Base-by-base conservation (phyloP, 2,329 filamentous ascomycete species). In the Epichloe scottii region DNA sequence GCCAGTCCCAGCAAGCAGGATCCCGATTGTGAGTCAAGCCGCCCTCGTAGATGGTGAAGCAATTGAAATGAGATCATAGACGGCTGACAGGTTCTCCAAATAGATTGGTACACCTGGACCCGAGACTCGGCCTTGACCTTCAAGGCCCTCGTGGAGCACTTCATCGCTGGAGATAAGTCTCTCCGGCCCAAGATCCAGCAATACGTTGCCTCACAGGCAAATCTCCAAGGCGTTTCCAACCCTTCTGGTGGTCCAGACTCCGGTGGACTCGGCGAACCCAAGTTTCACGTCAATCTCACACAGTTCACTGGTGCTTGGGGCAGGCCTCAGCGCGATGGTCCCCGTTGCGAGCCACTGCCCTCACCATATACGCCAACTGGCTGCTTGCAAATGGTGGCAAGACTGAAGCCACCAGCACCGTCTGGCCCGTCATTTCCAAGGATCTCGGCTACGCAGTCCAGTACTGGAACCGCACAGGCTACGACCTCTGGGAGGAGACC, bases 401-500 rank as follows among this genome's bases (percentile, higher is more conserved):
- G 11, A 71, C 70, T 2, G 77, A 76, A 0, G 82, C 78, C 2
- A 67, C 66, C 4, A 64, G 70, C 44, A 72, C 77, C 43, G 69
- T 87, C 42, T 90, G 85, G 85, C 87, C 87, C 2, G 71, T 91
- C 49, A 78, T 89, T 45, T 72, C 75, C 46, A 91, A 89, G 57
- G 88, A 93, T 59, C 73, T 94, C 35, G 75, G 74, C 43, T 93
- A 91, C 56, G 81, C 88, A 6, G 76, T 81, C 1, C 79, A 87
- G 60, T 87, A 87, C 68, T 87, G 84, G 75, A 79, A 78, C 61
- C 66, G 72, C 55, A 78, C 76, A 0, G 77, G 77, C 5, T 93
- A 81, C 60, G 88, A 94, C 63, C 74, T 94, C 3, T 93, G 88
- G 88, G 88, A 93, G 63, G 88, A 93, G 64, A 79, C 90, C 14